phyloP scores from a whole-genome alignment of 2,329 filamentous ascomycete genomes.

The Aspergillaceae sp. region DNA sequence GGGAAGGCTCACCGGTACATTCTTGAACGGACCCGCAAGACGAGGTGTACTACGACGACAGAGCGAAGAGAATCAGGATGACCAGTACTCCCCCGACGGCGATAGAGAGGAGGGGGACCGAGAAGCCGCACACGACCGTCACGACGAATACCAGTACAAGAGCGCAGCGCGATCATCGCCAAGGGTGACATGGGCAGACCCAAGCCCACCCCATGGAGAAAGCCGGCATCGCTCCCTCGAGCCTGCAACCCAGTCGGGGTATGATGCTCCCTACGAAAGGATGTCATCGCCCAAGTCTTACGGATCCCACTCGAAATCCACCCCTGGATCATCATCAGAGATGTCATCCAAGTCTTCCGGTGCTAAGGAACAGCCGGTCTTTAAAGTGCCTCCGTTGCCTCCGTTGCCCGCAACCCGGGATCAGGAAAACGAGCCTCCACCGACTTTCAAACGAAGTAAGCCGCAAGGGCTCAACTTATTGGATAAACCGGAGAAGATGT shows the following conservation, averaged over 20 bases:
- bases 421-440: slow-evolving; percentile 75
- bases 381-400: slow-evolving; percentile 50
- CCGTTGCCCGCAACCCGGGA: slow-evolving; percentile 58
- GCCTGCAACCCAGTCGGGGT: slow-evolving; percentile 10
- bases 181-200: slow-evolving; percentile 31
- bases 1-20: slow-evolving; percentile 65
- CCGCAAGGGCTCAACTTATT: slow-evolving; percentile 46
- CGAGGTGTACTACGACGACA: slow-evolving; percentile 55
- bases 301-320: slow-evolving; percentile 29
- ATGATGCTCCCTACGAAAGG: slow-evolving; percentile 25
- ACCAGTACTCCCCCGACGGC: slow-evolving; percentile 19
- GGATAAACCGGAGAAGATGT: slow-evolving; percentile 50
- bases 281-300: slow-evolving; percentile 28
- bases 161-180: slow-evolving; percentile 21
- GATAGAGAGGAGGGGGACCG: slow-evolving; percentile 9
- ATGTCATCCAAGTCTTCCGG: slow-evolving; percentile 32
- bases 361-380: slow-evolving; percentile 44
- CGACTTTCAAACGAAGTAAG: slow-evolving; percentile 58
- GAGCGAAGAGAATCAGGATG: slow-evolving; percentile 54
- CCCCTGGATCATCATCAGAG: slow-evolving; percentile 36
- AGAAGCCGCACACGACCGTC: slow-evolving; percentile 14
- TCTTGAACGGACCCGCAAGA: slow-evolving; percentile 70
- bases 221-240: slow-evolving; percentile 17
- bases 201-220: slow-evolving; percentile 18
- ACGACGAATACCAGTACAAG: slow-evolving; percentile 20